Percentiles rank a stretch among this genome's conserved stretches.
Conservation (phyloP, 2,329 filamentous ascomycete species). For the Aspergillus tubingensis region DNA sequence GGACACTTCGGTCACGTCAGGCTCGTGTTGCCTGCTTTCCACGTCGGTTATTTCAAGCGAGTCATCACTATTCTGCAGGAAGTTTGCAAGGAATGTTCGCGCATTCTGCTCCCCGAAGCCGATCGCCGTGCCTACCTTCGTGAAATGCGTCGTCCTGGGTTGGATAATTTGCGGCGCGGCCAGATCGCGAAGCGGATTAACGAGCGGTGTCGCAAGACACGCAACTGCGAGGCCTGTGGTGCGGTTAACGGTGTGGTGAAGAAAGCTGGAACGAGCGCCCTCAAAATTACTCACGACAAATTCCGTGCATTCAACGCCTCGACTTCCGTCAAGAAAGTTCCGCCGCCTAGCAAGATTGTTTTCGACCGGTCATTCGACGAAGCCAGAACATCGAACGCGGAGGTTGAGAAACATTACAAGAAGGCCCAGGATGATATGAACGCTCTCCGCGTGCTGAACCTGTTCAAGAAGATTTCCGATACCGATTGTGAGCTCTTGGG, state of each 20-base stretch:
- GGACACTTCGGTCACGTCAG: slow-evolving; percentile 95
- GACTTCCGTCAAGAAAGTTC: slow-evolving; percentile 78
- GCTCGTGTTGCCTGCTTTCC: slow-evolving; percentile 87
- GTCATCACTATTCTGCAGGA: slow-evolving; percentile 89
- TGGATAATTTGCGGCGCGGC: slow-evolving; percentile 84
- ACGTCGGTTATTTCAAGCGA: slow-evolving; percentile 93
- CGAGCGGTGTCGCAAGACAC: slow-evolving; percentile 84
- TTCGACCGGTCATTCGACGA: slow-evolving; percentile 85
- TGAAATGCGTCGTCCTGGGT: slow-evolving; percentile 74
- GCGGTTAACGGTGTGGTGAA: slow-evolving; percentile 87
- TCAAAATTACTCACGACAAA: slow-evolving; percentile 94
- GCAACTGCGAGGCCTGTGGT: slow-evolving; percentile 76
- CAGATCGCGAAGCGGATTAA: slow-evolving; percentile 85
- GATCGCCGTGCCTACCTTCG: slow-evolving; percentile 77
- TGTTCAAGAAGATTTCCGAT: slow-evolving; percentile 84
- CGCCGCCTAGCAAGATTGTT: slow-evolving; percentile 75
- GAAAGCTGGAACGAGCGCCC: slow-evolving; percentile 76
- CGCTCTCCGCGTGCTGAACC: slow-evolving; percentile 80
- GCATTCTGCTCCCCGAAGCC: slow-evolving; percentile 76
- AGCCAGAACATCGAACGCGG: slow-evolving; percentile 74
- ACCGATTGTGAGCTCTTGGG: slow-evolving; percentile 89
- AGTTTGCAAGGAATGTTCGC: slow-evolving; percentile 93
- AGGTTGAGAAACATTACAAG: slow-evolving; percentile 85
- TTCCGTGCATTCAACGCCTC: slow-evolving; percentile 87
- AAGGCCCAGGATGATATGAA: slow-evolving; percentile 95